A percentile compares a stretch with the other conserved stretches of the same genome.
These are phyloP conservation scores for Peronospora destructor DNA, from an alignment of 352 stramenopile species.

Conservation along the genomic window DNA sequence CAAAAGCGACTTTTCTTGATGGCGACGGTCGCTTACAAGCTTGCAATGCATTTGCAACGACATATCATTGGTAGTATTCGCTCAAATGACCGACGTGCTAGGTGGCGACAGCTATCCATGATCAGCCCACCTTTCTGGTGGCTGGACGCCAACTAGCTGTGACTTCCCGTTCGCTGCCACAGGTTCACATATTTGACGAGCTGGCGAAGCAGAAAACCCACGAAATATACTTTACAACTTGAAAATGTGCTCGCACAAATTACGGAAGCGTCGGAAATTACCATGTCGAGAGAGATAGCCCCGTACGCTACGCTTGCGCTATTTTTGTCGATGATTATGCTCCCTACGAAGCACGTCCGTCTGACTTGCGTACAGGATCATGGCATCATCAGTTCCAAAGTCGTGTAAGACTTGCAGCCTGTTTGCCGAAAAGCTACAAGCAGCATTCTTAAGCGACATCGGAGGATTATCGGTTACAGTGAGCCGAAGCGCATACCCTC, in stretches of 20 bases:
- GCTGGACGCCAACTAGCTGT: slow-evolving; percentile 31
- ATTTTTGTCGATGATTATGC: slow-evolving; percentile 32
- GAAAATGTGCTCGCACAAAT: slow-evolving; percentile 43
- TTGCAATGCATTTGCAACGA: slow-evolving; percentile 46
- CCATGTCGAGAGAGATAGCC: slow-evolving; percentile 44
- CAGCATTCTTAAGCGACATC: too few species aligned
- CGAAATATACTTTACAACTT: slow-evolving; percentile 47
- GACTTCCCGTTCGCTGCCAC: slow-evolving; percentile 40
- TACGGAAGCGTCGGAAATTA: slow-evolving; percentile 35
- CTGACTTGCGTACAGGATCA: slow-evolving; percentile 30
- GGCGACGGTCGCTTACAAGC: slow-evolving; percentile 53
- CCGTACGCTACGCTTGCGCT: slow-evolving; percentile 37
- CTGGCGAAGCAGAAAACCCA: slow-evolving; percentile 37
- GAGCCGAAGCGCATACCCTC: too few species aligned
- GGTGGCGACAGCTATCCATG: slow-evolving; percentile 19
- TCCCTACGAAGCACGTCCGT: slow-evolving; percentile 24
- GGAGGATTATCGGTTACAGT: too few species aligned
- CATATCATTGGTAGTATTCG: slow-evolving; percentile 47
- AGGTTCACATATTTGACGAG: slow-evolving; percentile 42
- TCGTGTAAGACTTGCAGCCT: slow-evolving; percentile 9
- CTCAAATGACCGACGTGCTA: slow-evolving; percentile 39
- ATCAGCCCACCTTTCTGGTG: slow-evolving; percentile 5
- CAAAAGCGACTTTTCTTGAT: slow-evolving; percentile 76
- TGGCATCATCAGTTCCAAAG: slow-evolving; percentile 40
- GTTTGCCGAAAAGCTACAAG: too few species aligned